phyloP scores from a whole-genome alignment of 208 protist species.

The Wallacemonas collosoma region DNA sequence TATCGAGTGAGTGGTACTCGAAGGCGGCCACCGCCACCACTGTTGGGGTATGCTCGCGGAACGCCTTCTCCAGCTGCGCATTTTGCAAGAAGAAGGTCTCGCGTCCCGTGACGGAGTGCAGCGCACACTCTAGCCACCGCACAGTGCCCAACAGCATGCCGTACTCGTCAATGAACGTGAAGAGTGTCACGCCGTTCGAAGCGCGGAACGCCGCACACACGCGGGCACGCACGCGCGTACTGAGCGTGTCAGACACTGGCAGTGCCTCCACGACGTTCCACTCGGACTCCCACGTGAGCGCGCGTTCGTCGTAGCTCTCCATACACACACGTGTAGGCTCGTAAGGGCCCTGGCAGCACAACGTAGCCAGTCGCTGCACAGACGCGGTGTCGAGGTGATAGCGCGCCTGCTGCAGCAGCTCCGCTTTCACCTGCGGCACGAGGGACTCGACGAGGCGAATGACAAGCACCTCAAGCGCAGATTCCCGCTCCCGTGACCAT shows the following conservation, averaged over 20 bases:
- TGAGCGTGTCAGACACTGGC: conserved; percentile 14
- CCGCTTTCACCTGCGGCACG: conserved; percentile 58
- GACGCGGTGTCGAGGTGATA: conserved; percentile 38
- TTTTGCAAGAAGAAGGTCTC: conserved; percentile 51
- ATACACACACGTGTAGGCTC: conserved; percentile 58
- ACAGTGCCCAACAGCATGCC: conserved; percentile 65
- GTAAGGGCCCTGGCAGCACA: conserved; percentile 76
- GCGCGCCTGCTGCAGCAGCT: conserved; percentile 57
- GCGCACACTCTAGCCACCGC: conserved; percentile 72
- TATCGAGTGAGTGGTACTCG: conserved; percentile 36
- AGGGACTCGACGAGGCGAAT: conserved; percentile 58
- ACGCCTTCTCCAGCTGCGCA: conserved; percentile 65
- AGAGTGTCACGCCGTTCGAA: conserved; percentile 65
- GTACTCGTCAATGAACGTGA: conserved; percentile 78
- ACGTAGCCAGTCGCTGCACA: conserved; percentile 50
- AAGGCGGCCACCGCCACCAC: conserved; percentile 77
- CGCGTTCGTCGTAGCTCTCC: conserved; percentile 49
- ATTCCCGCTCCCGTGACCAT: conserved; percentile 59
- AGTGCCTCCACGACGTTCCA: conserved; percentile 89
- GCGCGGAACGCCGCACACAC: conserved; percentile 80
- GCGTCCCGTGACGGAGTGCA: conserved; percentile 56
- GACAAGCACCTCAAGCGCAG: conserved; percentile 65
- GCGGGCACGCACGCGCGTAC: conserved; percentile 25
- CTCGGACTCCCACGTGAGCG: conserved; percentile 70
- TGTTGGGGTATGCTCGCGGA: conserved; percentile 52